Percentiles rank a stretch among this genome's conserved stretches.
Evolutionary conservation across 768 basidiomycete species (phyloP).

Genomic region (Lactifluus subvellereus): DNA sequence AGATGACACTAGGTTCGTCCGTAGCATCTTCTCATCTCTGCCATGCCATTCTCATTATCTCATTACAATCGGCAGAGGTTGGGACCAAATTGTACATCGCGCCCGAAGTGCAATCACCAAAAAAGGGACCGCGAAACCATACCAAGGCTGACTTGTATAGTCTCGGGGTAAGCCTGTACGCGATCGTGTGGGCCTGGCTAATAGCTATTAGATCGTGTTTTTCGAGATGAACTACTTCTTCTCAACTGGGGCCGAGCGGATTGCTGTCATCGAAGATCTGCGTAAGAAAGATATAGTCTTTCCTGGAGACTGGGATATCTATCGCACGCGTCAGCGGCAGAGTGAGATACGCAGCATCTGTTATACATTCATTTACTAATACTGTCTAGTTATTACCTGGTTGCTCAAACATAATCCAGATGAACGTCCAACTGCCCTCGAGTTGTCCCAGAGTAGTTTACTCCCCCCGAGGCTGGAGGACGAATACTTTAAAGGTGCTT

Average conservation of each 20-base stretch:
- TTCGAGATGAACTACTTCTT: conserved; percentile 95
- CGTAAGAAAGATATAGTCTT: conserved; percentile 70
- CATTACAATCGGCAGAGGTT: conserved; percentile 48
- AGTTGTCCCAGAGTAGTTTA: conserved; percentile 72
- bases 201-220: conserved; percentile 69
- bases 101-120: conserved; percentile 73
- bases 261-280: conserved; percentile 73
- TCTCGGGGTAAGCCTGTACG: conserved; percentile 60
- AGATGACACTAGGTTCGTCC: conserved; percentile 66
- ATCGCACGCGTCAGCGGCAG: conserved; percentile 56
- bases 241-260: conserved; percentile 76
- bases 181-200: neutral
- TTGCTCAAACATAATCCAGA: conserved; percentile 78
- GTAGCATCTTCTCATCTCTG: neutral
- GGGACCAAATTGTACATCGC: conserved; percentile 91
- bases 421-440: conserved; percentile 72
- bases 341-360: conserved; percentile 40
- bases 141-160: conserved; percentile 93
- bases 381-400: conserved; percentile 62
- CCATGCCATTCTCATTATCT: neutral
- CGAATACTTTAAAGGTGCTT: conserved; percentile 77
- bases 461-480: conserved; percentile 76
- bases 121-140: conserved; percentile 61
- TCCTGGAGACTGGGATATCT: conserved; percentile 66
- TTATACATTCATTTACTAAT: neutral